Evolutionary conservation across 1,139 yeast species (phyloP).

Genomic region (Pichia sp.): DNA sequence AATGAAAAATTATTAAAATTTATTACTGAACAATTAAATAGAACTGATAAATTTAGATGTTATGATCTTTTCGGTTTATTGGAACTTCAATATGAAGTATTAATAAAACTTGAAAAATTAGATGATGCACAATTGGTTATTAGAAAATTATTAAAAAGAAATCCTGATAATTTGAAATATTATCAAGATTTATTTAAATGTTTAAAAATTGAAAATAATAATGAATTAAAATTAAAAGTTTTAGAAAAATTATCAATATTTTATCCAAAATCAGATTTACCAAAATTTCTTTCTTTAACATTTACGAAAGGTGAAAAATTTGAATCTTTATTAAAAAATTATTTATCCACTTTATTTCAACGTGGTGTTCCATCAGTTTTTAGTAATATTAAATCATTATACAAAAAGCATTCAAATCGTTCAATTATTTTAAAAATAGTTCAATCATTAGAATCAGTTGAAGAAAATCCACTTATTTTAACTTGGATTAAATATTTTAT

Average conservation of each 20-base stretch:
- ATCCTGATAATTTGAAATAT: constrained; percentile 72
- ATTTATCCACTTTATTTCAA: constrained; percentile 55
- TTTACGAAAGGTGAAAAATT: constrained; percentile 58
- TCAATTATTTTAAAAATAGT: constrained; percentile 50
- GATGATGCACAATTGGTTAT: constrained; percentile 66
- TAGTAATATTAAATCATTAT: constrained; percentile 77
- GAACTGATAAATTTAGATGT: constrained; percentile 14
- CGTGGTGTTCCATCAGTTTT: constrained; percentile 91
- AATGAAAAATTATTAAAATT: constrained; percentile 56
- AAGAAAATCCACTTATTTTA: constrained; percentile 46
- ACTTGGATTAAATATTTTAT: constrained; percentile 78
- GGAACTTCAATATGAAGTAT: constrained; percentile 64
- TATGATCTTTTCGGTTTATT: constrained; percentile 28
- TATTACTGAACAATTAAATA: constrained; percentile 35
- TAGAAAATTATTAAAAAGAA: constrained; percentile 69
- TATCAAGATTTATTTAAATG: constrained; percentile 62
- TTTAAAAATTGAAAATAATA: constrained; percentile 36
- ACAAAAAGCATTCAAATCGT: constrained; percentile 45
- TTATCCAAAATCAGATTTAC: constrained; percentile 84
- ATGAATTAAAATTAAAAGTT: constrained; percentile 43
- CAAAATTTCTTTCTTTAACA: constrained; percentile 68
- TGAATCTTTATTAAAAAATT: constrained; percentile 39
- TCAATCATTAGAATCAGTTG: constrained; percentile 34
- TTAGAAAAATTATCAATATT: constrained; percentile 59
- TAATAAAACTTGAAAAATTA: constrained; percentile 32